These are phyloP conservation scores for Mucor velutinosus DNA, from an alignment of 371 early-diverging fungal species.

Conservation along the genomic window DNA sequence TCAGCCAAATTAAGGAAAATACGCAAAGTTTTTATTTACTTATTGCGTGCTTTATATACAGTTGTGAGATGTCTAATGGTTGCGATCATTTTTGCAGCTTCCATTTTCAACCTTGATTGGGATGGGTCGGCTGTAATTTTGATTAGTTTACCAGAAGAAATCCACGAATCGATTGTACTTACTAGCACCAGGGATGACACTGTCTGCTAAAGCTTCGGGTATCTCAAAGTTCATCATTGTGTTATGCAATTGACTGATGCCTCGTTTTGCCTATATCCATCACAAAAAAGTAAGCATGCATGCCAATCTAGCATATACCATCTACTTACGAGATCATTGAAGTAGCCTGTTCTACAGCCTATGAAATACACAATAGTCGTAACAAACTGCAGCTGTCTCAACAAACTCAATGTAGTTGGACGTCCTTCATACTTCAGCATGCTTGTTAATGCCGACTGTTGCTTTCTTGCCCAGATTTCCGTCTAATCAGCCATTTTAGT, in stretches of 20 bases:
- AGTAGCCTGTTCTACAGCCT: conserved; percentile 38
- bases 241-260: conserved; percentile 49
- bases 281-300: background rate
- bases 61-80: background rate
- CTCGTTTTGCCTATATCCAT: conserved; percentile 18
- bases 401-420: conserved; percentile 39
- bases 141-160: background rate
- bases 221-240: conserved; percentile 29
- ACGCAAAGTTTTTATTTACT: background rate
- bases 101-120: background rate
- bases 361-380: conserved; percentile 25
- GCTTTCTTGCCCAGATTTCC: conserved; percentile 62
- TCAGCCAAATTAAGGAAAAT: no score
- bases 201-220: background rate
- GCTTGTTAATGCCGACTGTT: conserved; percentile 60
- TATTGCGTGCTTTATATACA: background rate
- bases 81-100: background rate
- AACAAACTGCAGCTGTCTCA: conserved; percentile 52
- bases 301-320: background rate
- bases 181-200: background rate
- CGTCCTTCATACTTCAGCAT: conserved; percentile 56
- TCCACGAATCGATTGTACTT: background rate
- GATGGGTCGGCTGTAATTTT: background rate
- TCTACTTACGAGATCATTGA: conserved; percentile 41
- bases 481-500: conserved; percentile 28